Evolutionary conservation across 2,329 filamentous ascomycete genomes (phyloP).

Genomic region (Coniochaeta sp.): DNA sequence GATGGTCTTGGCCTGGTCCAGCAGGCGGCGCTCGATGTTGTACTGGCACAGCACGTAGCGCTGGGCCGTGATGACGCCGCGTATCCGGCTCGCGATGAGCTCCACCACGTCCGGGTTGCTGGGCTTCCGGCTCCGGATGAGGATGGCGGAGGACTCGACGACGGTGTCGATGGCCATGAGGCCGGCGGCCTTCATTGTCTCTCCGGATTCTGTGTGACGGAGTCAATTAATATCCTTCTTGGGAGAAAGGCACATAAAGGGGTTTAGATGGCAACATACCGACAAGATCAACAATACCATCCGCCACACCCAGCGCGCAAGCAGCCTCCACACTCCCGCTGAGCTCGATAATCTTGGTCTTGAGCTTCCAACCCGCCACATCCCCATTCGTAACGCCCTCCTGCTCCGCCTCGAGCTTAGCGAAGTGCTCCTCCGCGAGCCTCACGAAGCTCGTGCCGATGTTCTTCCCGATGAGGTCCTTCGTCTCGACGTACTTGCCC

Average conservation of each 20-base stretch:
- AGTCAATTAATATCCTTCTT: background rate
- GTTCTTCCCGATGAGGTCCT: conserved; percentile 83
- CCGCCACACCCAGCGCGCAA: conserved; percentile 89
- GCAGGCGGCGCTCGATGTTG: conserved; percentile 70
- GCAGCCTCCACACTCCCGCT: conserved; percentile 96
- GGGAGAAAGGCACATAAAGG: background rate
- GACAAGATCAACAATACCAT: conserved; percentile 95
- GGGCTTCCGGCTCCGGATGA: conserved; percentile 84
- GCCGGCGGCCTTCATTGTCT: conserved; percentile 95
- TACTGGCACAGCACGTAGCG: conserved; percentile 94
- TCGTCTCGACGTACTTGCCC: conserved; percentile 60
- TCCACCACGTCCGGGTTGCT: conserved; percentile 75
- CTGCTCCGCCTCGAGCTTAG: conserved; percentile 57
- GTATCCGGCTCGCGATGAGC: conserved; percentile 78
- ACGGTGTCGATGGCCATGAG: conserved; percentile 93
- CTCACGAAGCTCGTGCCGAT: conserved; percentile 94
- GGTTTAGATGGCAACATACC: conserved; percentile 49
- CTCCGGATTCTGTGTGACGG: conserved; percentile 71
- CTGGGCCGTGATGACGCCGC: conserved; percentile 91
- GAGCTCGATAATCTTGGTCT: conserved; percentile 86
- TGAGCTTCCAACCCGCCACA: conserved; percentile 46
- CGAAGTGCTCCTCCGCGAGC: conserved; percentile 78
- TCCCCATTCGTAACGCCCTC: conserved; percentile 31
- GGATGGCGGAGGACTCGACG: conserved; percentile 75
- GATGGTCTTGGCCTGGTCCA: conserved; percentile 63